Conservation (phyloP, 177 flowering plant genomes). For the Vitis hybrid region DNA sequence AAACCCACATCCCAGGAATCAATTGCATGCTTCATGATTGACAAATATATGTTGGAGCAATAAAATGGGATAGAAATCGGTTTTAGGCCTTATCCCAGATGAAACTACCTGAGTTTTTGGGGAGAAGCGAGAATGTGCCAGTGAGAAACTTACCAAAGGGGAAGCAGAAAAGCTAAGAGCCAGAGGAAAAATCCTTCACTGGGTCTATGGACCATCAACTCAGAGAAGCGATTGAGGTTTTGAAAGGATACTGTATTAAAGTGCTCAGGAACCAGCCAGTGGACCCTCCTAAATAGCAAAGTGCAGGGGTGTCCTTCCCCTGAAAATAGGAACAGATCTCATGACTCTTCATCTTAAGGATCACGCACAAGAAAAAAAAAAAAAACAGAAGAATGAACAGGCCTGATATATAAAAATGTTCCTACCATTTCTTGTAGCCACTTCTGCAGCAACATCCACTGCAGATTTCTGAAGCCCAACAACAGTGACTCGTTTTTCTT, state of each 20-base stretch:
- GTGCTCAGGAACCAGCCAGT: slow-evolving; percentile 28
- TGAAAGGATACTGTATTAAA: slow-evolving; percentile 9
- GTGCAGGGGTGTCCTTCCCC: slow-evolving; percentile 31
- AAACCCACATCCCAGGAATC: background rate
- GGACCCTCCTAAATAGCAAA: slow-evolving; percentile 24
- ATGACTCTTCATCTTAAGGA: background rate
- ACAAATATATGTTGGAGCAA: background rate
- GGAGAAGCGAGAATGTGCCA: background rate
- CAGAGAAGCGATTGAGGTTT: slow-evolving; percentile 27
- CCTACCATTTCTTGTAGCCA: slow-evolving; percentile 29
- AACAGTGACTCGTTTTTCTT: slow-evolving; percentile 29
- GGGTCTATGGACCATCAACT: slow-evolving; percentile 37
- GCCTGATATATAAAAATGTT: background rate
- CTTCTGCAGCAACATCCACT: slow-evolving; percentile 34
- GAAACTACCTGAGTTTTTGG: too few relatives aligned
- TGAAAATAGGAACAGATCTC: slow-evolving; percentile 2
- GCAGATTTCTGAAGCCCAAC: slow-evolving; percentile 49
- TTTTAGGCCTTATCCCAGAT: too few relatives aligned
- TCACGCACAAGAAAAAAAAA: background rate
- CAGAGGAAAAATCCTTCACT: slow-evolving; percentile 28
- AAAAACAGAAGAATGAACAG: background rate
- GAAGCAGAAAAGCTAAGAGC: slow-evolving; percentile 23
- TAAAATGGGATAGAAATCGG: too few relatives aligned
- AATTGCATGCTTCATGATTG: too few relatives aligned
- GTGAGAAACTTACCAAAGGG: slow-evolving; percentile 28